These are phyloP conservation scores for Mycena vulgaris DNA, from an alignment of 768 basidiomycete species.

Conservation along the genomic window DNA sequence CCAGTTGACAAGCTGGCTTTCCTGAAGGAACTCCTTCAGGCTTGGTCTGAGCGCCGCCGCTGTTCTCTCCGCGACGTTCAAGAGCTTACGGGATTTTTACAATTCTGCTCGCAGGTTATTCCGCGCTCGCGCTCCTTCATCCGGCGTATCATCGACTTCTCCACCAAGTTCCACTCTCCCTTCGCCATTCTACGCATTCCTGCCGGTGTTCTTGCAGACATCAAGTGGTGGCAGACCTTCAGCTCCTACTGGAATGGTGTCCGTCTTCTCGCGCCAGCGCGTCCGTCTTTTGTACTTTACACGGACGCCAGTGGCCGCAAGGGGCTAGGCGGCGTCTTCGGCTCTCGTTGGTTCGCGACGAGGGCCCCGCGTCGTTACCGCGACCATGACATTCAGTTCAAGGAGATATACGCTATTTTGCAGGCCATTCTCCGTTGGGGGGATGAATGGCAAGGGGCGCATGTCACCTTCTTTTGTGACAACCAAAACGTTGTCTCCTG, in stretches of 20 bases:
- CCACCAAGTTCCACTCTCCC: conserved; percentile 42
- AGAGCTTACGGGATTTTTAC: conserved; percentile 50
- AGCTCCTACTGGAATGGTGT: conserved; percentile 49
- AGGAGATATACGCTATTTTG: conserved; percentile 50
- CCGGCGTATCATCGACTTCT: conserved; percentile 47
- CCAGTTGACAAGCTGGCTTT: conserved; percentile 49
- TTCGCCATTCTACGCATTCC: conserved; percentile 44
- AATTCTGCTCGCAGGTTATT: conserved; percentile 54
- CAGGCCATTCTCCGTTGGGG: conserved; percentile 50
- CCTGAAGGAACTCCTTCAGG: conserved; percentile 39
- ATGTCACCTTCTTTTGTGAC: conserved; percentile 48
- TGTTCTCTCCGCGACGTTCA: conserved; percentile 46
- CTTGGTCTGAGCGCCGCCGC: conserved; percentile 35
- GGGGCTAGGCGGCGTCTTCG: conserved; percentile 41
- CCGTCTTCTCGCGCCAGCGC: conserved; percentile 36
- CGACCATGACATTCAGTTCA: conserved; percentile 49
- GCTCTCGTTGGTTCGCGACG: conserved; percentile 40
- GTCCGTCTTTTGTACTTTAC: neutral
- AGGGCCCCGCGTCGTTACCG: conserved; percentile 42
- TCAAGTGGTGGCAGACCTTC: conserved; percentile 51
- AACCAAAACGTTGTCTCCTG: conserved; percentile 45
- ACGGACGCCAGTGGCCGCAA: conserved; percentile 51
- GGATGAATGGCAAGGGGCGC: conserved; percentile 36
- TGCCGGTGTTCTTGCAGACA: conserved; percentile 36
- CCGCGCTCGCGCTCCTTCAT: conserved; percentile 48